Evolutionary conservation across 2,329 filamentous ascomycete species (phyloP).

Genomic region (Helminthosporium solani): DNA sequence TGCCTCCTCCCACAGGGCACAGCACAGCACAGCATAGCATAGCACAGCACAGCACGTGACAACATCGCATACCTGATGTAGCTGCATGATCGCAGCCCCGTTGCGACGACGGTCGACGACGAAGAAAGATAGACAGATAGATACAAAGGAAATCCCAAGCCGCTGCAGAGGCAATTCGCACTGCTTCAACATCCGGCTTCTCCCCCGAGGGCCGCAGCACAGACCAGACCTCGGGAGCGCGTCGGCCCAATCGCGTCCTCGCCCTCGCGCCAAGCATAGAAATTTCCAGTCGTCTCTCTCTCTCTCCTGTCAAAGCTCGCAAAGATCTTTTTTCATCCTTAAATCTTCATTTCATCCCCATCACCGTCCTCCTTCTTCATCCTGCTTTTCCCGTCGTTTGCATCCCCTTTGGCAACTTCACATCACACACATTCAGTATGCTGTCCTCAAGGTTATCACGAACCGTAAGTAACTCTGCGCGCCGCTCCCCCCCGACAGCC

Average conservation of each 20-base stretch:
- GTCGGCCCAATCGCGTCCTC: constrained; percentile 1
- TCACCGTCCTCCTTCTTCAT: constrained; percentile 11
- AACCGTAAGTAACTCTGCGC: constrained; percentile 34
- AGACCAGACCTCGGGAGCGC: constrained; percentile 1
- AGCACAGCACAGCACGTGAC: no score
- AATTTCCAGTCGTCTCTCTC: constrained; percentile 25
- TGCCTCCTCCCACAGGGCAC: no score
- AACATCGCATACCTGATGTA: no score
- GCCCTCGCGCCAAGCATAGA: constrained; percentile 15
- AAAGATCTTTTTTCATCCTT: constrained; percentile 30
- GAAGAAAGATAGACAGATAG: no score
- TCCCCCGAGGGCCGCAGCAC: background rate
- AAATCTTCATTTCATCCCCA: constrained; percentile 22
- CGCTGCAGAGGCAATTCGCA: no score
- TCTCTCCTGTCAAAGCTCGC: constrained; percentile 27
- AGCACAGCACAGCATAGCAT: no score
- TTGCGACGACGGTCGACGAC: no score
- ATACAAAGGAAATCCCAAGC: no score
- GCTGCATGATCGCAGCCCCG: no score
- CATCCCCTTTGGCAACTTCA: constrained; percentile 32
- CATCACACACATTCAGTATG: constrained; percentile 35
- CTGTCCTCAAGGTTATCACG: constrained; percentile 46
- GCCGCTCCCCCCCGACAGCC: constrained; percentile 1
- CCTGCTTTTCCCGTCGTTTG: constrained; percentile 21
- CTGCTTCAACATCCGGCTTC: no score